Evolutionary conservation across 495 filamentous ascomycete species (phyloP).

Genomic region (Darksidea phi): DNA sequence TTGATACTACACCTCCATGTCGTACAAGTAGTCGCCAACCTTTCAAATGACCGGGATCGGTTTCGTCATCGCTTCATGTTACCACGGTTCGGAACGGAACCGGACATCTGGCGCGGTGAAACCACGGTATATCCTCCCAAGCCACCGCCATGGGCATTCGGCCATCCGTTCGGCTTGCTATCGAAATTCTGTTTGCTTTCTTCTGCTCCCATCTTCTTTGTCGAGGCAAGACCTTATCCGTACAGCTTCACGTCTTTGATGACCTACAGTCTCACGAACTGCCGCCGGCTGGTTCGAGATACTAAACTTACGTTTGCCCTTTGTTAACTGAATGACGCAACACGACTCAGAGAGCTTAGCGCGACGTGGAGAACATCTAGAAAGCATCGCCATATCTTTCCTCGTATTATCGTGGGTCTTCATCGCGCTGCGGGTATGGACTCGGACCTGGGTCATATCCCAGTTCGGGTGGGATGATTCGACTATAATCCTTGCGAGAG

Average conservation of each 20-base stretch:
- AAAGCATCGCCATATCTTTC: constrained; percentile 33
- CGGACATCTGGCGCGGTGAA: neutral
- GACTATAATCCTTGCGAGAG: too few relatives aligned
- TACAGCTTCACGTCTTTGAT: neutral
- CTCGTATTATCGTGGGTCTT: constrained; percentile 37
- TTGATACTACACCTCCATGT: too few relatives aligned
- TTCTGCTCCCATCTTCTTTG: neutral
- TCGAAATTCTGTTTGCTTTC: neutral
- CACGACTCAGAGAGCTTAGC: constrained; percentile 4
- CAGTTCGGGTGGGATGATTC: constrained; percentile 41
- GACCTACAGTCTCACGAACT: neutral
- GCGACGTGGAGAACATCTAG: constrained; percentile 13
- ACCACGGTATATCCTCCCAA: constrained; percentile 3
- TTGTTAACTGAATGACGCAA: constrained; percentile 1
- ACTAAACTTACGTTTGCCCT: neutral
- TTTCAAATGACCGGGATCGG: neutral
- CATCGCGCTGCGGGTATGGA: constrained; percentile 37
- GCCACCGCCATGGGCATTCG: constrained; percentile 3
- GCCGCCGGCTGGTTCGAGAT: neutral
- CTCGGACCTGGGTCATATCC: constrained; percentile 34
- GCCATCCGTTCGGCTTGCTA: constrained; percentile 8
- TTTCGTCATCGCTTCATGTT: constrained; percentile 1
- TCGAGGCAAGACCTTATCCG: neutral
- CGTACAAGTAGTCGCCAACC: too few relatives aligned
- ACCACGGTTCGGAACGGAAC: neutral